These are phyloP conservation scores for Fraxinus velutina DNA, from an alignment of 305 asterid species.

Conservation along the genomic window DNA sequence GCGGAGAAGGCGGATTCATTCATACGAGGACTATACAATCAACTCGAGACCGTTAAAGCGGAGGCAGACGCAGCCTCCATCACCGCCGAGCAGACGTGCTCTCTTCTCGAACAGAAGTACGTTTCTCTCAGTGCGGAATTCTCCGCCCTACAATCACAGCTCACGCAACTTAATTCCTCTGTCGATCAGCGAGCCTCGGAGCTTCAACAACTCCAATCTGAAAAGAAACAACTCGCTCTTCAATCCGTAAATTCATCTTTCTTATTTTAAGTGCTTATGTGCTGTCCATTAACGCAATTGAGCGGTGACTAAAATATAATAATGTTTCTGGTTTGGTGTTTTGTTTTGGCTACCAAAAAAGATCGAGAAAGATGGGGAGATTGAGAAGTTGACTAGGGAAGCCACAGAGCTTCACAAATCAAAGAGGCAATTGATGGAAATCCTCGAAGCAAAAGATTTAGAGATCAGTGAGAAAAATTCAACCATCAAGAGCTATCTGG, in stretches of 20 bases:
- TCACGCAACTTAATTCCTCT: constrained; percentile 42
- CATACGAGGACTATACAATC: constrained; percentile 56
- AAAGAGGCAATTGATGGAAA: constrained; percentile 82
- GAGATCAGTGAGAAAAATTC: constrained; percentile 81
- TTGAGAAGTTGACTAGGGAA: constrained; percentile 66
- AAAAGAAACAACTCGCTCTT: constrained; percentile 53
- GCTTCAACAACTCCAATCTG: constrained; percentile 46
- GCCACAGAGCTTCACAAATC: constrained; percentile 68
- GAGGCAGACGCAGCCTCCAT: constrained; percentile 84
- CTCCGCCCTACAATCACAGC: constrained; percentile 54
- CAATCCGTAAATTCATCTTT: constrained; percentile 49
- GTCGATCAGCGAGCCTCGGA: constrained; percentile 51
- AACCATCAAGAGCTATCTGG: constrained; percentile 72
- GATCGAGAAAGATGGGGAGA: constrained; percentile 80
- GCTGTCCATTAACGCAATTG: not conserved
- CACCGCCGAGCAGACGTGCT: constrained; percentile 85
- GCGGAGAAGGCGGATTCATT: constrained; percentile 85
- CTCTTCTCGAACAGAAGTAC: constrained; percentile 77
- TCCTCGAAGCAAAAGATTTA: constrained; percentile 71
- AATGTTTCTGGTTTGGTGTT: not conserved
- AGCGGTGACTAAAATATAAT: not conserved
- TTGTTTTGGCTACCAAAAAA: constrained; percentile 21
- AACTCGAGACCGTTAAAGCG: constrained; percentile 74
- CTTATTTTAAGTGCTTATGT: constrained; percentile 1
- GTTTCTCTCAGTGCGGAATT: constrained; percentile 60